Conservation (phyloP, 306 rosid species). For the Dryas drummondii region DNA sequence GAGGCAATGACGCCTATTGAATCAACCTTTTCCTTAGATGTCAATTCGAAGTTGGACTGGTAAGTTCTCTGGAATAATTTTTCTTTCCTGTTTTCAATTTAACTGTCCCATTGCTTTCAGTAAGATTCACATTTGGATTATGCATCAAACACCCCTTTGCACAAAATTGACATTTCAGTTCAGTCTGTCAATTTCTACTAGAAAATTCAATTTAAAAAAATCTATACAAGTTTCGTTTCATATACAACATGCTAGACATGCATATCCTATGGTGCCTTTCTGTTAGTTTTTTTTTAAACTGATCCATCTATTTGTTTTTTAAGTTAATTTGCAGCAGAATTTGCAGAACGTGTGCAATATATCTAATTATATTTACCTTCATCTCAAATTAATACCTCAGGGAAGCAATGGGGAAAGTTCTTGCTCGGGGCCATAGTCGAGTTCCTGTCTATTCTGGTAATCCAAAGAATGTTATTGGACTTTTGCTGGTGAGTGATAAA, state of each 20-base stretch:
- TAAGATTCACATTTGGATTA: not conserved
- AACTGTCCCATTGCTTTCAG: not conserved
- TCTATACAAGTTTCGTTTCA: not conserved
- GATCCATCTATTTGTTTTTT: not conserved
- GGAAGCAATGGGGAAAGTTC: constrained; percentile 98
- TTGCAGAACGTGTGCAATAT: not conserved
- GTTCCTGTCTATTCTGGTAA: constrained; percentile 96
- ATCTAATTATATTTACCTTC: not conserved
- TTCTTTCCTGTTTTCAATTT: constrained; percentile 6
- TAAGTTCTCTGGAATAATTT: constrained; percentile 34
- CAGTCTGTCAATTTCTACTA: not conserved
- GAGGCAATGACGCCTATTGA: constrained; percentile 98
- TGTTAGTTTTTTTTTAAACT: not conserved
- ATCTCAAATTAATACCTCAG: constrained; percentile 37
- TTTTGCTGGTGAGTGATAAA: constrained; percentile 63
- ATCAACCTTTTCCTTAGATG: constrained; percentile 90
- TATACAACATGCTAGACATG: not conserved
- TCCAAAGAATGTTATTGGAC: constrained; percentile 87
- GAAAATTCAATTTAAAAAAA: not conserved
- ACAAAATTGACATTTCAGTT: not conserved
- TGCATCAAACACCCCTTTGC: not conserved
- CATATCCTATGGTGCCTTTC: not conserved
- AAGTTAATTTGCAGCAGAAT: constrained; percentile 6
- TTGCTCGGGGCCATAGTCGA: constrained; percentile 97
- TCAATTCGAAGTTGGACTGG: constrained; percentile 93